Conservation (phyloP, 257 asterid genomes). For the Echites panduratus region DNA sequence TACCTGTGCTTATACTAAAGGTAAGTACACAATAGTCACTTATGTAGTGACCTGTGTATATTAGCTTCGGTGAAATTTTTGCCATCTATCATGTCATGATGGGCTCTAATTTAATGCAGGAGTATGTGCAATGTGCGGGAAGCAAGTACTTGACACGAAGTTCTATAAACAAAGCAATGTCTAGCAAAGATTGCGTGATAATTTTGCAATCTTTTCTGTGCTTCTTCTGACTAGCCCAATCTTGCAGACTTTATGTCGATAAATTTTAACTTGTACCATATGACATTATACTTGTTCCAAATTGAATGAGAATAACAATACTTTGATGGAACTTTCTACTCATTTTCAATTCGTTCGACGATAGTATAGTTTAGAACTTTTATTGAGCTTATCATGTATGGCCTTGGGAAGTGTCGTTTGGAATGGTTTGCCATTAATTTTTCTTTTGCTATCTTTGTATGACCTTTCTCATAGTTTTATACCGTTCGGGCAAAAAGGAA, state of each 20-base stretch:
- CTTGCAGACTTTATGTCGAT: background rate
- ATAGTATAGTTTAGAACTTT: background rate
- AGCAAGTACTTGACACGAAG: slow-evolving; percentile 97
- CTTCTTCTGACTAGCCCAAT: background rate
- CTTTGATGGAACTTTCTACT: background rate
- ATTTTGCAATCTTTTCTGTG: background rate
- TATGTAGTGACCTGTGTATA: background rate
- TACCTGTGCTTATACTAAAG: slow-evolving; percentile 98
- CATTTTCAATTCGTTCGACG: background rate
- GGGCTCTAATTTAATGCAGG: slow-evolving; percentile 48
- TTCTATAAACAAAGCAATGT: slow-evolving; percentile 95
- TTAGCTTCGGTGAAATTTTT: background rate
- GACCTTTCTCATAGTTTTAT: background rate
- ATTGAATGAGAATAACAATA: background rate
- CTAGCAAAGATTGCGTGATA: slow-evolving; percentile 22
- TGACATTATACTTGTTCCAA: no score
- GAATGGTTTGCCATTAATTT: background rate
- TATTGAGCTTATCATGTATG: background rate
- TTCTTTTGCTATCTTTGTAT: background rate
- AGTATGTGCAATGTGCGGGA: slow-evolving; percentile 98
- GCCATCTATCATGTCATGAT: slow-evolving; percentile 3
- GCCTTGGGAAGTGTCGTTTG: background rate
- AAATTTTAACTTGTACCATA: slow-evolving; percentile 6
- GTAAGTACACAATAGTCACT: slow-evolving; percentile 22
- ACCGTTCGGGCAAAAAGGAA: background rate